Percentiles rank a stretch among this genome's conserved stretches.
Evolutionary conservation across 129 eudicot species (phyloP).

Genomic region (Flaveria brownii): DNA sequence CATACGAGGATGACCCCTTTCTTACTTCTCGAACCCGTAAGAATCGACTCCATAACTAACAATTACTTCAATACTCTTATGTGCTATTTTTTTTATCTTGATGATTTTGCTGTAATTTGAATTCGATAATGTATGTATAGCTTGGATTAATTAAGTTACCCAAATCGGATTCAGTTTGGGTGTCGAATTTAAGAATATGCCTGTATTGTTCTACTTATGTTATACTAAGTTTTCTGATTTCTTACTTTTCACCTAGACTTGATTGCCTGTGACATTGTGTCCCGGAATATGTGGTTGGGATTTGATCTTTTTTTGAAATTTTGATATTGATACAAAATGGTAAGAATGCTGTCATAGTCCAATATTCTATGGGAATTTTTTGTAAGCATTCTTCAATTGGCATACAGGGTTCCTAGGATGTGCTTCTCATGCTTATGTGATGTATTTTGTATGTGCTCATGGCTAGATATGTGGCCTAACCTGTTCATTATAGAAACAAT

Average conservation of each 20-base stretch:
- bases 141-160: background rate
- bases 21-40: conserved; percentile 55
- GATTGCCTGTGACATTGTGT: background rate
- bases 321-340: background rate
- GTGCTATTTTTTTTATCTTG: background rate
- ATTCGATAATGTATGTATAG: background rate
- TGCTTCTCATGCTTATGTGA: background rate
- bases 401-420: background rate
- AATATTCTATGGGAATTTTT: background rate
- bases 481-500: background rate
- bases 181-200: background rate
- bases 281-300: too few species aligned
- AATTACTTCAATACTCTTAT: background rate
- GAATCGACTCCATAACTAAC: background rate
- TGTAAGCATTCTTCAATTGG: background rate
- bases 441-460: background rate
- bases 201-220: background rate
- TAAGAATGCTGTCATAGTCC: background rate
- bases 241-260: background rate
- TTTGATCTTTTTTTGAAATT: too few species aligned
- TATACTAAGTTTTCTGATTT: background rate
- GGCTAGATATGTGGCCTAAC: conserved; percentile 3
- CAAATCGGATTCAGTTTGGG: background rate
- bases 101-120: conserved; percentile 7
- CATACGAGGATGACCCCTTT: conserved; percentile 50